Base-by-base conservation (phyloP, 495 filamentous ascomycete genomes). In the Talaromyces proteolyticus region DNA sequence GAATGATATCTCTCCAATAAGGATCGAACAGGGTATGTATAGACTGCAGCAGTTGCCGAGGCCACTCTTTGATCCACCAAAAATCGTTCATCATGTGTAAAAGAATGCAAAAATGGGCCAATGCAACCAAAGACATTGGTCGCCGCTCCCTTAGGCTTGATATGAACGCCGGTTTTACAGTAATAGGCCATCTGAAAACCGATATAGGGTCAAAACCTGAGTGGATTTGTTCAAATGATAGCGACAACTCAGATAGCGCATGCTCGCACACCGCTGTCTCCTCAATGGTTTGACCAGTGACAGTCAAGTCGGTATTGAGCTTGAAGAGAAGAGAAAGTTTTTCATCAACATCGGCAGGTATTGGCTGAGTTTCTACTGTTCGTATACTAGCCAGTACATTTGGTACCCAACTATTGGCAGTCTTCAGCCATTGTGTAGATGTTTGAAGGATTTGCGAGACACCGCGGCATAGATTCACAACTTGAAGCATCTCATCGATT, bases 61-160 rank as follows among this genome's bases (percentile, higher is more conserved):
- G 64, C 52, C 66, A 62, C 6, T 66, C 70, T 18, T 54, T 58
- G 46, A 68, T 58, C 55, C 60, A 73, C 72, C 72, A 75, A 44
- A 58, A 57, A 26, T 65, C 37, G 18, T 74, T 60, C 10, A 74
- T 41, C 14, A 63, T 50, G 37, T 70, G 64, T 5, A 75, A 47
- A 14, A 72, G 50, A 4, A 73, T 57, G 43, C 66, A 73, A 51
- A 61, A 75, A 43, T 73, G 61, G 19, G 65, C 64, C 10, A 74
- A 49, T 11, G 71, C 37, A 18, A 75, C 55, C 12, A 75, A 54
- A 11, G 81, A 75, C 47, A 49, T 49, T 7, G 47, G 47, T 14
- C 37, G 47, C n/a, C 47, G 47, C n/a, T 49, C 47, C 25, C 47
- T 29, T 19, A 49, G 17, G 47, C 16, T 29, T 11, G 47, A 24